Evolutionary conservation across 768 basidiomycete species (phyloP).

Genomic region (Trichaptum fuscoviolaceum): DNA sequence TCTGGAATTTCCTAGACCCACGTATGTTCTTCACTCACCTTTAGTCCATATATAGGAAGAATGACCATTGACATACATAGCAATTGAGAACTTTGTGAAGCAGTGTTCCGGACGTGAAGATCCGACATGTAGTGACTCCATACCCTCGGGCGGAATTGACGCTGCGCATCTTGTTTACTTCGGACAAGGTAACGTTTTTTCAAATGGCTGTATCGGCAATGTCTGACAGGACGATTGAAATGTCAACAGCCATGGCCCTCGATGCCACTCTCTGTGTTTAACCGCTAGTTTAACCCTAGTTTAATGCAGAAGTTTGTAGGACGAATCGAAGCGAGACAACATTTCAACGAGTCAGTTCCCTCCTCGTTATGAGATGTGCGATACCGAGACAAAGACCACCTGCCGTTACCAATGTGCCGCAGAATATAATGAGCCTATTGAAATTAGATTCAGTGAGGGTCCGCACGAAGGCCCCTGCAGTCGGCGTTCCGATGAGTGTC

Average conservation of each 20-base stretch:
- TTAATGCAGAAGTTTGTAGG: background rate
- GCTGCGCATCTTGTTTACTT: slow-evolving; percentile 43
- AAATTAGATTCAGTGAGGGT: slow-evolving; percentile 20
- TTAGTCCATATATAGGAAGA: background rate
- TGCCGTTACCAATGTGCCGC: slow-evolving; percentile 21
- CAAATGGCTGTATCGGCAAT: background rate
- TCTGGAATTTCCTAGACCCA: slow-evolving; percentile 45
- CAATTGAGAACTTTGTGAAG: slow-evolving; percentile 30
- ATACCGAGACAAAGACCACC: slow-evolving; percentile 8
- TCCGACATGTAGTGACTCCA: slow-evolving; percentile 39
- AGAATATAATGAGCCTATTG: slow-evolving; percentile 25
- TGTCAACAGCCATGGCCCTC: background rate
- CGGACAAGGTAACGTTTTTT: slow-evolving; percentile 29
- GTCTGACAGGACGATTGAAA: background rate
- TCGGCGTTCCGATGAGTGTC: slow-evolving; percentile 27
- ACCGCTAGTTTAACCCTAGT: background rate
- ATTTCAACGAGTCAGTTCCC: background rate
- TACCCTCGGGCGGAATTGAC: slow-evolving; percentile 43
- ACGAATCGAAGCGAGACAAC: no score
- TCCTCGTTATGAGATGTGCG: background rate
- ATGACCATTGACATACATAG: slow-evolving; percentile 14
- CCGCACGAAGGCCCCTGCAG: slow-evolving; percentile 26
- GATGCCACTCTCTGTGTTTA: background rate
- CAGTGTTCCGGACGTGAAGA: slow-evolving; percentile 42
- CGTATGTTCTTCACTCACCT: slow-evolving; percentile 17